Evolutionary conservation across 495 filamentous ascomycete species (phyloP), one percentile per base, ranked within the genome.

Genomic region (Delitschia confertaspora): DNA sequence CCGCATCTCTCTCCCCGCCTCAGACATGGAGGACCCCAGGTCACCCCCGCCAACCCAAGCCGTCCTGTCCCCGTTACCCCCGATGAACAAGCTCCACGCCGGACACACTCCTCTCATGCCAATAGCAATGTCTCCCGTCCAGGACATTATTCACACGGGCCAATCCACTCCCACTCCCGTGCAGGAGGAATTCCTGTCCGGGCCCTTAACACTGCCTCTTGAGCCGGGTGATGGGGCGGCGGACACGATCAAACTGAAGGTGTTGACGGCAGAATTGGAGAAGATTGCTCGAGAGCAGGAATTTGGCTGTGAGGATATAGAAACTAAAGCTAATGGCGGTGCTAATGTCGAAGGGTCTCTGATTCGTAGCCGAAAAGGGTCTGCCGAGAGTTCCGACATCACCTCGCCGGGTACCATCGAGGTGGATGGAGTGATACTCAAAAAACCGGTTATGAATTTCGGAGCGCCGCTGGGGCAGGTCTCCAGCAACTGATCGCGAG

Each of bases 271-370:
- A 0, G 56, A 64, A 6, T 43, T 70, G 10, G 56, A 65, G 37
- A 57, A 48, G 20, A 51, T 69, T 4, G 61, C 63, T 2, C 43
- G 43, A 4, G 49, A 49, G n/a, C 64, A 70, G 33, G 63, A 32
- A 18, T 14, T 5, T 18, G 11, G n/a, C 21, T 35, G 26, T 29
- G 9, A 31, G 7, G 33, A 19, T 22, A 19, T 26, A 42, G 14
- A 19, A 32, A 21, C 9, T 10, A 4, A 13, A 20, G 33, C 23
- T 23, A 3, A 16, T 10, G 18, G 3, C 17, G 13, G 7, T 23
- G 17, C 11, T 4, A 39, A 8, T n/a, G 5, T 4, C 36, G 6
- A 4, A 39, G 4, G 36, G 9, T 39, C 19, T n/a, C 22, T 26
- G 36, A 23, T 7, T 44, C 41, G 17, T 16, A 44, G 35, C 26